Conservation (phyloP, 768 basidiomycete species). For the Boletus rex-veris region DNA sequence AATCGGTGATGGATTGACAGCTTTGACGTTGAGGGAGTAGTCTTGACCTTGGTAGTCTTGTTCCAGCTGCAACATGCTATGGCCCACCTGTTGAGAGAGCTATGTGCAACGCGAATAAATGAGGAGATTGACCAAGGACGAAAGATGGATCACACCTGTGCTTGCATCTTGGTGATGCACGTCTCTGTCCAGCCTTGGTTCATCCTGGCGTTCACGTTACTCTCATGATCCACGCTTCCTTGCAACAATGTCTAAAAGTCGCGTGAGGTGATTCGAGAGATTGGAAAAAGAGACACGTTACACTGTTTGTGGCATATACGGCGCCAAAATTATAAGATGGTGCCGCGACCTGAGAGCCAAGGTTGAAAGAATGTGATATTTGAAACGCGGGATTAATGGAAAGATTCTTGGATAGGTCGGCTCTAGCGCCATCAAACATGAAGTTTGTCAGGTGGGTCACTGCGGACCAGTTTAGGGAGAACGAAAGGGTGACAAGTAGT, state of each 20-base stretch:
- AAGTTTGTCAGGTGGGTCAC: conserved; percentile 91
- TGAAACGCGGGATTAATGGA: conserved; percentile 96
- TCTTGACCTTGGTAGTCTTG: conserved; percentile 91
- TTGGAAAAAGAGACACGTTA: conserved; percentile 30
- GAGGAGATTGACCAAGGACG: not conserved
- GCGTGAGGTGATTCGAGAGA: conserved; percentile 21
- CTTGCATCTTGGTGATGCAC: conserved; percentile 81
- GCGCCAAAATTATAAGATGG: conserved; percentile 95
- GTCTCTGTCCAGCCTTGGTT: conserved; percentile 84
- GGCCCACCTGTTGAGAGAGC: conserved; percentile 73
- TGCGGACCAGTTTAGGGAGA: conserved; percentile 30
- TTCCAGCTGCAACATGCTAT: conserved; percentile 91
- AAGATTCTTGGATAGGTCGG: conserved; percentile 91
- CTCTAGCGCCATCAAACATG: conserved; percentile 95
- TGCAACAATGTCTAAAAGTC: conserved; percentile 78
- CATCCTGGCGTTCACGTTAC: conserved; percentile 80
- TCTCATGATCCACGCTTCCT: conserved; percentile 92
- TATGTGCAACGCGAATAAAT: conserved; percentile 32
- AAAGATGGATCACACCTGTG: conserved; percentile 57
- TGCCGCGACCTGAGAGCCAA: conserved; percentile 81
- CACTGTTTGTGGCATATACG: conserved; percentile 81
- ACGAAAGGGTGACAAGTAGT: conserved; percentile 2
- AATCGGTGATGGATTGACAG: conserved; percentile 84
- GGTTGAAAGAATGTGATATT: conserved; percentile 91
- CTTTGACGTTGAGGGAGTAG: conserved; percentile 81